Base-by-base conservation (phyloP, 441 rosid species). In the Hura crepitans region DNA sequence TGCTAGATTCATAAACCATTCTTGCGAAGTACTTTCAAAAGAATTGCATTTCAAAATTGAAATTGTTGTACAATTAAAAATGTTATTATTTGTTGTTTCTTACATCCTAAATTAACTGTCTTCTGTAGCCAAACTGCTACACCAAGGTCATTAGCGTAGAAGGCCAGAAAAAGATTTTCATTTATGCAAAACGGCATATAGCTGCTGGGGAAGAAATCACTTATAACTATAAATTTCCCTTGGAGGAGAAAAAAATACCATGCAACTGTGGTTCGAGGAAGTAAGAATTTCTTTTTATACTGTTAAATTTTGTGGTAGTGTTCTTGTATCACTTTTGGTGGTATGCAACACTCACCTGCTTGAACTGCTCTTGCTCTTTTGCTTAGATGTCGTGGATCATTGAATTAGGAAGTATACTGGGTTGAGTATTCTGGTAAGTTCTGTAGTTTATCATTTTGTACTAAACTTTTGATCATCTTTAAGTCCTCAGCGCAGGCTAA, bases 1-100 rank as follows among this genome's bases (percentile, higher is more conserved):
- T 84, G 99, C 99, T 37, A 88, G 99, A 83, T 96, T 96, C 82
- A 91, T 96, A 80, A 96, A 96, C 74, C 99, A 92, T 87, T 96
- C 98, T 60, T 96, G 99, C 69, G 93, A 96, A 90, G 99, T 91
- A 88, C 46, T 56, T 79, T 17, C 69, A 67, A 49, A 55, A 68
- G 14, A 59, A 60, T 68, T 57, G 70, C 35, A 33, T 25, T 46
- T 65, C 50, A 42, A 54, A n/a, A n/a, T n/a, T n/a, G n/a, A n/a
- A n/a, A 39, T 73, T 81, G 42, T 66, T 64, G 10, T 65, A 58
- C 58, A 23, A 39, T 72, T 78, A 66, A 55, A 72, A 66, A 70
- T 72, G 68, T 28, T 43, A 53, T 65, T 72, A 63, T 73, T 79
- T 61, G 14, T 58, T 33, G 53, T 67, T 42, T 63, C 70, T 74